These are phyloP conservation scores for Priceomyces carsonii DNA, from an alignment of 805 yeast species.

Conservation along the genomic window DNA sequence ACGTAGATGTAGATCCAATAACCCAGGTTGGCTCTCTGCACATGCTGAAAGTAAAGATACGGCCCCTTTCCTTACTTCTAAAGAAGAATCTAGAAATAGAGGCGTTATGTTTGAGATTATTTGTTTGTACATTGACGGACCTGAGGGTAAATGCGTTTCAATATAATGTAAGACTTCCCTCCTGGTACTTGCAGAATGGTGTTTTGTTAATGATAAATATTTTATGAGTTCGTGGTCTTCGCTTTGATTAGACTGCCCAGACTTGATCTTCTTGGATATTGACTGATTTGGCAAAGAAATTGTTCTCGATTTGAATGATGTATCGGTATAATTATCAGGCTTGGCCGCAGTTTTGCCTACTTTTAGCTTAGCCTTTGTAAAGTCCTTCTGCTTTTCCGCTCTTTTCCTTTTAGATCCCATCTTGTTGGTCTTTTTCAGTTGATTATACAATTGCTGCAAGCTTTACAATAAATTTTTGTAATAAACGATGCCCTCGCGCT, in stretches of 20 bases:
- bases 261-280: constrained; percentile 20
- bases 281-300: constrained; percentile 50
- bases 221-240: constrained; percentile 52
- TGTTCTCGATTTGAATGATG: constrained; percentile 75
- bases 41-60: constrained; percentile 48
- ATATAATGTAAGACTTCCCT: constrained; percentile 66
- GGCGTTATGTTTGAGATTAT: constrained; percentile 61
- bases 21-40: constrained; percentile 50
- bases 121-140: constrained; percentile 55
- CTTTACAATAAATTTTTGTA: too few species aligned
- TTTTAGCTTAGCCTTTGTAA: constrained; percentile 72
- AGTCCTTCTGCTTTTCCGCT: constrained; percentile 70
- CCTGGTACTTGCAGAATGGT: constrained; percentile 69
- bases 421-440: neutral
- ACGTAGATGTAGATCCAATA: constrained; percentile 61
- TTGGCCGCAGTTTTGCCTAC: constrained; percentile 83
- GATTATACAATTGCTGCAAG: too few species aligned
- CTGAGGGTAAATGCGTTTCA: constrained; percentile 51
- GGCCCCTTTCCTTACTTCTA: constrained; percentile 61
- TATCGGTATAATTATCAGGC: constrained; percentile 78
- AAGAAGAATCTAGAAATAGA: constrained; percentile 65
- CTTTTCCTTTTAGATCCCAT: constrained; percentile 57
- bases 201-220: constrained; percentile 68
- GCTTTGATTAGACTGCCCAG: constrained; percentile 10
- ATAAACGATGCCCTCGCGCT: constrained; percentile 1